phyloP scores from a whole-genome alignment of 108 stramenopile genomes.

The Nitzschia sp. region DNA sequence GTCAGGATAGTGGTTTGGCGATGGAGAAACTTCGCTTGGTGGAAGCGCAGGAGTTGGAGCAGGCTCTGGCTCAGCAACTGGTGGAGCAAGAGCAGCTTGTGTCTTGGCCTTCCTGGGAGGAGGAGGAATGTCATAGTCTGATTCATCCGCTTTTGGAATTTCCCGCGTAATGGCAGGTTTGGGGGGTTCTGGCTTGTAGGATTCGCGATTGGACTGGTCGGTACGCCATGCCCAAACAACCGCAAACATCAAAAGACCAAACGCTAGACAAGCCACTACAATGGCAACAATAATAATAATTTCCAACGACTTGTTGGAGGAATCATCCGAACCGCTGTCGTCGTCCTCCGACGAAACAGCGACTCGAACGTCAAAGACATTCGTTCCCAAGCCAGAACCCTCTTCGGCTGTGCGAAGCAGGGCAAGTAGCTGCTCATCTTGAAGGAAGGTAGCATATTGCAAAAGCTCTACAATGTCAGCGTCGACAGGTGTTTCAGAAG shows the following conservation, averaged over 20 bases:
- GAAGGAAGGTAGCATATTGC: slow-evolving; percentile 34
- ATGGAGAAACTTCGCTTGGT: background rate
- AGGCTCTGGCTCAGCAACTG: slow-evolving; percentile 4
- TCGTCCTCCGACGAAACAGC: background rate
- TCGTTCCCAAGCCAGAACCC: slow-evolving; percentile 21
- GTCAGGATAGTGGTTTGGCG: slow-evolving; percentile 25
- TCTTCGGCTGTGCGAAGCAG: slow-evolving; percentile 13
- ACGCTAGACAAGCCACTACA: slow-evolving; percentile 57
- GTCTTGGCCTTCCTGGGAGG: slow-evolving; percentile 4
- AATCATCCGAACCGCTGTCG: background rate
- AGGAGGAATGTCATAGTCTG: slow-evolving; percentile 1
- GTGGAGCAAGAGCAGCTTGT: background rate
- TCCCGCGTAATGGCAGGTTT: background rate
- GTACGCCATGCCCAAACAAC: slow-evolving; percentile 57
- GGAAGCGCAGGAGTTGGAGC: background rate
- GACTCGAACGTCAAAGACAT: slow-evolving; percentile 35
- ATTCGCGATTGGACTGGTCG: slow-evolving; percentile 33
- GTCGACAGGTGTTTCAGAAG: slow-evolving; percentile 22
- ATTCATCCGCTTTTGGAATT: slow-evolving; percentile 5
- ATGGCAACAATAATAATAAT: slow-evolving; percentile 63
- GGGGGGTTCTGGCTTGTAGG: slow-evolving; percentile 18
- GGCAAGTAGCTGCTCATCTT: slow-evolving; percentile 24
- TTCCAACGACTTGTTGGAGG: slow-evolving; percentile 31
- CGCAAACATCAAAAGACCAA: slow-evolving; percentile 47
- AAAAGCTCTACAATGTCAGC: slow-evolving; percentile 33